phyloP scores from a whole-genome alignment of 495 filamentous ascomycete species.

The Penicillium psychrofluorescens region DNA sequence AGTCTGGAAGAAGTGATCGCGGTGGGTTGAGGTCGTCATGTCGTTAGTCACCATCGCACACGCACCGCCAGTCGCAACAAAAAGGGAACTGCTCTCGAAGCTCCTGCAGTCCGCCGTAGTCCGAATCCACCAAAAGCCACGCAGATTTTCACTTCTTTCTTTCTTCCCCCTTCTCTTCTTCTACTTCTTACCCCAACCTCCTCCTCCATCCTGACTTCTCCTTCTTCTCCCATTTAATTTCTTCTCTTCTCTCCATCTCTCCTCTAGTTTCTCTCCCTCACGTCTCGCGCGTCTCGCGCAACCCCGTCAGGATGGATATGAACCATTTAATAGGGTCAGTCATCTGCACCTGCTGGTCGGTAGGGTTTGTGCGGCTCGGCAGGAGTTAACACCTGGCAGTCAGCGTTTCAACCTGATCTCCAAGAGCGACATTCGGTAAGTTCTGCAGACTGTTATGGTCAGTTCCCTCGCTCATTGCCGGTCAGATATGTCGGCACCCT shows the following conservation, averaged over 20 bases:
- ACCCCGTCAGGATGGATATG: slow-evolving; percentile 41
- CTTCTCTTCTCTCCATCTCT: slow-evolving; percentile 9
- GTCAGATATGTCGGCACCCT: slow-evolving; percentile 87
- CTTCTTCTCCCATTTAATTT: slow-evolving; percentile 1
- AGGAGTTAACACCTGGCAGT: slow-evolving; percentile 42
- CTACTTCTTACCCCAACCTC: slow-evolving; percentile 1
- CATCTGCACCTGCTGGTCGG: slow-evolving; percentile 21
- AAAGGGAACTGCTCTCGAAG: slow-evolving; percentile 26
- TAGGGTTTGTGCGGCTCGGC: slow-evolving; percentile 34
- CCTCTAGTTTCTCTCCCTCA: slow-evolving; percentile 10
- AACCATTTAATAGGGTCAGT: slow-evolving; percentile 49
- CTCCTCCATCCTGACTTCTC: slow-evolving; percentile 1
- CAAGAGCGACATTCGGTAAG: slow-evolving; percentile 91
- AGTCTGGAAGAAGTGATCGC: slow-evolving; percentile 84
- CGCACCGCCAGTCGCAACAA: slow-evolving; percentile 5
- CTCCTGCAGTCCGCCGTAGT: slow-evolving; percentile 32
- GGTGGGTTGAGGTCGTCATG: slow-evolving; percentile 61
- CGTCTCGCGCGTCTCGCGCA: slow-evolving; percentile 29
- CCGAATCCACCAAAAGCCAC: slow-evolving; percentile 30
- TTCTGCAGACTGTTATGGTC: slow-evolving; percentile 4
- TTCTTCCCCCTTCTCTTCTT: slow-evolving; percentile 21
- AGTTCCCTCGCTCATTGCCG: slow-evolving; percentile 14
- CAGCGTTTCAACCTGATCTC: slow-evolving; percentile 69
- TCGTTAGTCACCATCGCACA: slow-evolving; percentile 1
- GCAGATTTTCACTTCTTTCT: slow-evolving; percentile 18